These are phyloP conservation scores for Ustilago trichophora DNA, from an alignment of 1,284 basidiomycete genomes.

Conservation along the genomic window DNA sequence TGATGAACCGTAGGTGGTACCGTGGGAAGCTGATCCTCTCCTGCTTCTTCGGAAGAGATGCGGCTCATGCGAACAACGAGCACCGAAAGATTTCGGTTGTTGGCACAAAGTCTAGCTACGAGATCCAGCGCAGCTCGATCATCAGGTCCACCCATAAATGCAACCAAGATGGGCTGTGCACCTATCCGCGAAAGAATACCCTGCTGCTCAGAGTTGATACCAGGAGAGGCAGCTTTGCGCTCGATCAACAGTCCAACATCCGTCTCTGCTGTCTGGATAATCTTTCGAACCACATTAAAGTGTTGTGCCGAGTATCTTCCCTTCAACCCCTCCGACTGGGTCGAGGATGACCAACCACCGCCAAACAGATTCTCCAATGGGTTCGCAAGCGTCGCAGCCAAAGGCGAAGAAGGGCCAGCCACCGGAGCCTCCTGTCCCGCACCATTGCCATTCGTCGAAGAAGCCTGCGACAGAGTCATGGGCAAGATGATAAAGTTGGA, in stretches of 20 bases:
- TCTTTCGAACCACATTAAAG: constrained; percentile 77
- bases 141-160: constrained; percentile 91
- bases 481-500: constrained; percentile 83
- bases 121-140: constrained; percentile 78
- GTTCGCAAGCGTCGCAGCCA: constrained; percentile 40
- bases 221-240: constrained; percentile 69
- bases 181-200: constrained; percentile 36
- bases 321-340: constrained; percentile 11
- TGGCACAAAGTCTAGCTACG: constrained; percentile 36
- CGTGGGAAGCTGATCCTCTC: constrained; percentile 34
- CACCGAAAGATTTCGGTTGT: constrained; percentile 45
- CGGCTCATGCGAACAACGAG: constrained; percentile 48
- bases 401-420: constrained; percentile 27
- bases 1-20: constrained; percentile 58
- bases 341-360: constrained; percentile 33
- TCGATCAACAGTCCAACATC: constrained; percentile 82
- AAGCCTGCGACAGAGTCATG: constrained; percentile 71
- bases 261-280: constrained; percentile 73
- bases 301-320: constrained; percentile 66
- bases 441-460: neutral
- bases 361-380: constrained; percentile 57
- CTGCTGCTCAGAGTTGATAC: neutral
- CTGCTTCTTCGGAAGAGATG: constrained; percentile 40
- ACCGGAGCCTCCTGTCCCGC: constrained; percentile 6
- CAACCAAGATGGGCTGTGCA: constrained; percentile 75